These are phyloP conservation scores for Debaryomyces robertsiae DNA, from an alignment of 1,139 yeast genomes.

Conservation along the genomic window DNA sequence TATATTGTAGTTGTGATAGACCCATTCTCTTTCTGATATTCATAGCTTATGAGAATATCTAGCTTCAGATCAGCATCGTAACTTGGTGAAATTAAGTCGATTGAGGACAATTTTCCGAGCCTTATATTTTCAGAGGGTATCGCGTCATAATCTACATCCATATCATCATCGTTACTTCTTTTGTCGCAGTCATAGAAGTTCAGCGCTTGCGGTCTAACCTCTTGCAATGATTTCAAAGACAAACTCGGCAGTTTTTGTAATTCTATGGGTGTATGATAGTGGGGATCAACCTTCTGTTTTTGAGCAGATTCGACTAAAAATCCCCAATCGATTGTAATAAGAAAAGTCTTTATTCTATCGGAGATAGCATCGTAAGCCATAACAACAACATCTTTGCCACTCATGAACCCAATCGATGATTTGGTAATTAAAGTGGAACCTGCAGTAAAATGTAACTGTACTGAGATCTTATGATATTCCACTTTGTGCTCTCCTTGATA, in stretches of 20 bases:
- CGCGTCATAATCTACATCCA: slow-evolving; percentile 22
- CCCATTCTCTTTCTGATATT: slow-evolving; percentile 21
- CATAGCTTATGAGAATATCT: slow-evolving; percentile 42
- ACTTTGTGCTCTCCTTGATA: slow-evolving; percentile 66
- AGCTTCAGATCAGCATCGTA: slow-evolving; percentile 35
- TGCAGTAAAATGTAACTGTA: slow-evolving; percentile 24
- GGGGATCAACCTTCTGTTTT: slow-evolving; percentile 51
- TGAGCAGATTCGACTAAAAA: slow-evolving; percentile 50
- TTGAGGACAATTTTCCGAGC: slow-evolving; percentile 24
- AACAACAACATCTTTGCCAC: slow-evolving; percentile 52
- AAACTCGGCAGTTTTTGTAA: slow-evolving; percentile 31
- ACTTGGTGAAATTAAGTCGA: slow-evolving; percentile 50
- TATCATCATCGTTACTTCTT: slow-evolving; percentile 20
- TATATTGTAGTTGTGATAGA: slow-evolving; percentile 31
- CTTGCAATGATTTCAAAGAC: slow-evolving; percentile 26
- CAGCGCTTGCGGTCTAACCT: slow-evolving; percentile 31
- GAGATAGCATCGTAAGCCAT: slow-evolving; percentile 48
- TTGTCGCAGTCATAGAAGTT: slow-evolving; percentile 12
- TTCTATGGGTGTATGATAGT: slow-evolving; percentile 53
- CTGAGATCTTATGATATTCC: slow-evolving; percentile 49
- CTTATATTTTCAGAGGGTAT: slow-evolving; percentile 16
- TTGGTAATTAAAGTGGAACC: slow-evolving; percentile 32
- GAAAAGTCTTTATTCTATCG: slow-evolving; percentile 47
- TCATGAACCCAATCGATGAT: slow-evolving; percentile 63
- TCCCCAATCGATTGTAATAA: slow-evolving; percentile 64